Percentiles rank a stretch among this genome's conserved stretches.
Evolutionary conservation across 2,329 filamentous ascomycete genomes (phyloP).

Genomic region (Neopestalotiopsis clavispora): DNA sequence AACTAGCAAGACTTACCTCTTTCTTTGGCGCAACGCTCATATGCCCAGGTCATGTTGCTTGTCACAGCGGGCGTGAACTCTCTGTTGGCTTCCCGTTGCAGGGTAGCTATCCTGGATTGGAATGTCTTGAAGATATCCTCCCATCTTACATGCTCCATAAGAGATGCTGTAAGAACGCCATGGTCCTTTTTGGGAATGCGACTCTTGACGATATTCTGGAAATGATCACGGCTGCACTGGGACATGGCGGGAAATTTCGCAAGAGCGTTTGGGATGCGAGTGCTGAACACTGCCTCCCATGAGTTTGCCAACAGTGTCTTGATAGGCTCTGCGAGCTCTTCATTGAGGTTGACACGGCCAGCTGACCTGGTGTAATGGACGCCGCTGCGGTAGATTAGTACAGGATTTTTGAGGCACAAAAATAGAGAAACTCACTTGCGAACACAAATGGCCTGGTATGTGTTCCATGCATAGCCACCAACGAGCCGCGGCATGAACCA

Average conservation of each 20-base stretch:
- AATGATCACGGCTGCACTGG: neutral
- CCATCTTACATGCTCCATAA: neutral
- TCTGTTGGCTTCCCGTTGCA: slow-evolving; percentile 15
- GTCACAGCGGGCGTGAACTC: slow-evolving; percentile 12
- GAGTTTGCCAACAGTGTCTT: neutral
- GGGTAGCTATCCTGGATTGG: neutral
- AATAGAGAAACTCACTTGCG: slow-evolving; percentile 2
- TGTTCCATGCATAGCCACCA: neutral
- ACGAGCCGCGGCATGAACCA: neutral
- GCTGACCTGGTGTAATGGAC: neutral
- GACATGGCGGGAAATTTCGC: neutral
- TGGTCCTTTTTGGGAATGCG: neutral
- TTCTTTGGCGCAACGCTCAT: slow-evolving; percentile 1
- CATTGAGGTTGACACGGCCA: neutral
- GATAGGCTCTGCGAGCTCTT: neutral
- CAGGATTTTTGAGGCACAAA: neutral
- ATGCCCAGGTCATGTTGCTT: slow-evolving; percentile 5
- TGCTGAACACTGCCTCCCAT: neutral
- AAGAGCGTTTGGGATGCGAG: neutral
- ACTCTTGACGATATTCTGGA: neutral
- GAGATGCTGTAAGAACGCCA: neutral
- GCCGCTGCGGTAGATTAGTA: neutral
- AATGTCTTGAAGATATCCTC: neutral
- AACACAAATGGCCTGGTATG: neutral
- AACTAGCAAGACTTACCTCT: neutral